These are phyloP conservation scores for Sequoiadendron giganteum DNA, from an alignment of 75 land plant genomes.

Conservation along the genomic window DNA sequence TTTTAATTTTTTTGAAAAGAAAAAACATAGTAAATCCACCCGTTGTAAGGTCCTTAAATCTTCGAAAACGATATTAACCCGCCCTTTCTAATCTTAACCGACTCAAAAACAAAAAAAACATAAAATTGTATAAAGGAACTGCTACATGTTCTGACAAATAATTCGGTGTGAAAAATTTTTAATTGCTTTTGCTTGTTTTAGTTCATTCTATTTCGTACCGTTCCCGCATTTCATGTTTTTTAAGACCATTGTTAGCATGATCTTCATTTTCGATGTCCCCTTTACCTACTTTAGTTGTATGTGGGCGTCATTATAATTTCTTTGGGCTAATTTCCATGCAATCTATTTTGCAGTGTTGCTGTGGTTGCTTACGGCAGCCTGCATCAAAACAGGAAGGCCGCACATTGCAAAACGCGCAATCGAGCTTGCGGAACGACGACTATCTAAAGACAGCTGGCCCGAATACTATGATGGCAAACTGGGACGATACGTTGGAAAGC, in stretches of 20 bases:
- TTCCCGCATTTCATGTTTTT: no score
- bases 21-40: no score
- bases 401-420: constrained; percentile 57
- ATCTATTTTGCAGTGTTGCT: constrained; percentile 37
- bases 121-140: no score
- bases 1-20: no score
- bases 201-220: no score
- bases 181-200: no score
- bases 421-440: constrained; percentile 41
- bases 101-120: no score
- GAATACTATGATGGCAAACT: constrained; percentile 32
- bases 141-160: no score
- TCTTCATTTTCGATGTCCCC: background rate
- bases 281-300: background rate
- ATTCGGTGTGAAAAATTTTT: no score
- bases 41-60: no score
- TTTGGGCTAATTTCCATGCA: background rate
- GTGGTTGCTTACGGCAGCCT: constrained; percentile 64
- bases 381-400: constrained; percentile 60
- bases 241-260: background rate
- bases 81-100: no score
- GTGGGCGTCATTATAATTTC: background rate
- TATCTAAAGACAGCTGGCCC: constrained; percentile 44
- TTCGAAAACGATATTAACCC: no score
- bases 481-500: constrained; percentile 25